Conservation (phyloP, 164 flowering plant genomes). For the Amborella trichopoda region DNA sequence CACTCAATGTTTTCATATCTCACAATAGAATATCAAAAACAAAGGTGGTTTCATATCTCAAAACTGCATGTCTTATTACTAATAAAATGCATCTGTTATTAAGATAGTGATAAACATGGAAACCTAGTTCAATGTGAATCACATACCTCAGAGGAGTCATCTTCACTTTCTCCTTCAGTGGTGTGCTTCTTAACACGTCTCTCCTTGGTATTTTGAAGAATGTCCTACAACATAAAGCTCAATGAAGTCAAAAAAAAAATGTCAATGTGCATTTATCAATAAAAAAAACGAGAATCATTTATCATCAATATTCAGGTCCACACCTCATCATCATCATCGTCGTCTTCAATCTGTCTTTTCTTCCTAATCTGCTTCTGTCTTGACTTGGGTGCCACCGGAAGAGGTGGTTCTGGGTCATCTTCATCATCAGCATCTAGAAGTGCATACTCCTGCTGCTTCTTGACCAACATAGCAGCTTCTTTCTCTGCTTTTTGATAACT, state of each 20-base stretch:
- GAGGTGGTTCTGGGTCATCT: conserved; percentile 29
- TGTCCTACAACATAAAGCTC: conserved; percentile 28
- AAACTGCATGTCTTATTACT: conserved; percentile 60
- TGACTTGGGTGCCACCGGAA: conserved; percentile 14
- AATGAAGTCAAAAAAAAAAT: conserved; percentile 16
- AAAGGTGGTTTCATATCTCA: conserved; percentile 80
- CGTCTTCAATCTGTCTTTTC: conserved; percentile 46
- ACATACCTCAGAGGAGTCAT: conserved; percentile 56
- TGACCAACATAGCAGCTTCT: conserved; percentile 74
- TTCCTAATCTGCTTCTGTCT: conserved; percentile 56
- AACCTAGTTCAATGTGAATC: not conserved
- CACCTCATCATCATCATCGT: conserved; percentile 63
- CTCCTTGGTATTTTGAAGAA: conserved; percentile 18
- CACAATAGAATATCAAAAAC: too few relatives aligned
- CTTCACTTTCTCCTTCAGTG: conserved; percentile 20
- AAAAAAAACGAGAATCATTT: conserved; percentile 8
- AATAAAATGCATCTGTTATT: conserved; percentile 1
- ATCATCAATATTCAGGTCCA: conserved; percentile 14
- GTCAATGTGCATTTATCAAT: conserved; percentile 10
- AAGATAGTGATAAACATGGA: not conserved
- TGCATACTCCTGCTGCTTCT: conserved; percentile 56
- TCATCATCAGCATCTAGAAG: conserved; percentile 80
- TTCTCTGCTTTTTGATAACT: conserved; percentile 65
- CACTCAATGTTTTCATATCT: too few relatives aligned
- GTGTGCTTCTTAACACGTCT: conserved; percentile 36